phyloP scores from a whole-genome alignment of 2,329 filamentous ascomycete genomes.

The Pseudogymnoascus sp. region DNA sequence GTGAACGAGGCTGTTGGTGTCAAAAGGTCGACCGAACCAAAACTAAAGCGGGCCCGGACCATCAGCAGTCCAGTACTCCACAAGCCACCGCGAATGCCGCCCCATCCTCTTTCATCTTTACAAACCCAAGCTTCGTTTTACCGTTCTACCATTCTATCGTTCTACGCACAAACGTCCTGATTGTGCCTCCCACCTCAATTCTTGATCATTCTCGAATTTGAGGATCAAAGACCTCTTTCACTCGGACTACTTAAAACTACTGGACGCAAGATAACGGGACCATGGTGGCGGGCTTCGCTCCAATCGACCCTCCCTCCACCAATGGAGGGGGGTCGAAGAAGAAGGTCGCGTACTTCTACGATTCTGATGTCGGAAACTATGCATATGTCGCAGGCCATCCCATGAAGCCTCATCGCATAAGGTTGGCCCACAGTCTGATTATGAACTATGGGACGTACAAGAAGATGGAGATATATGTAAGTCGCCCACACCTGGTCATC shows the following conservation, averaged over 20 bases:
- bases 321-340: slow-evolving; percentile 55
- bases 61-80: slow-evolving; percentile 5
- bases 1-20: background rate
- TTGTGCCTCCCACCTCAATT: background rate
- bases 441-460: slow-evolving; percentile 94
- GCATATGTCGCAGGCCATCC: slow-evolving; percentile 94
- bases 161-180: background rate
- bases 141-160: background rate
- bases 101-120: background rate
- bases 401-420: slow-evolving; percentile 97
- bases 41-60: slow-evolving; percentile 5
- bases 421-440: slow-evolving; percentile 89
- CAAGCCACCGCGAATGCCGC: slow-evolving; percentile 2
- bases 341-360: slow-evolving; percentile 96
- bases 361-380: slow-evolving; percentile 96
- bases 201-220: background rate
- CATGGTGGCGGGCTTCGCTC: slow-evolving; percentile 37
- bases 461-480: slow-evolving; percentile 91
- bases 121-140: slow-evolving; percentile 7
- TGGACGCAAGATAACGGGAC: background rate
- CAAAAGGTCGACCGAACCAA: background rate
- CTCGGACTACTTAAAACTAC: background rate
- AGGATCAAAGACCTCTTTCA: background rate
- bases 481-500: slow-evolving; percentile 31
- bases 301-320: slow-evolving; percentile 43